Conservation (phyloP, 2,329 filamentous ascomycete genomes). For the Epichloe sibirici region DNA sequence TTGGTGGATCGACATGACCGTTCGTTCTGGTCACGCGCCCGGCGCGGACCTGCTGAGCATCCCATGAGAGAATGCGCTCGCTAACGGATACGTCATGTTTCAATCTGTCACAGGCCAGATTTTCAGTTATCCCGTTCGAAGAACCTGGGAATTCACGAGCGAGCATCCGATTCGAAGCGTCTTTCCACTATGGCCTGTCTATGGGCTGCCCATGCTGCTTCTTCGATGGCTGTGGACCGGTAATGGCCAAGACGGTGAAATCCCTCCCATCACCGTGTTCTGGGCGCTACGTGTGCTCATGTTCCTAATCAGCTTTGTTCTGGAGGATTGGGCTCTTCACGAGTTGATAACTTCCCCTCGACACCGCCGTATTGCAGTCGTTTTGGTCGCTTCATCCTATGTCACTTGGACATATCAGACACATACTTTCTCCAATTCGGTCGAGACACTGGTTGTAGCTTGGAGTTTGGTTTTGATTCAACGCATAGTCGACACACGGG, state of each 20-base stretch:
- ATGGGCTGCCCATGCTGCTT: conserved; percentile 86
- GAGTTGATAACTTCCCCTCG: conserved; percentile 75
- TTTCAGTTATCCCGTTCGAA: conserved; percentile 78
- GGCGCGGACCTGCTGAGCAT: neutral
- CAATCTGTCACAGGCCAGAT: conserved; percentile 55
- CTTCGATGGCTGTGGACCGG: conserved; percentile 88
- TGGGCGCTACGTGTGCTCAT: conserved; percentile 81
- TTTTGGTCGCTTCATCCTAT: conserved; percentile 89
- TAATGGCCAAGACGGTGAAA: conserved; percentile 61
- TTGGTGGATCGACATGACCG: neutral
- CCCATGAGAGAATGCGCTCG: neutral
- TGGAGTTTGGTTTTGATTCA: conserved; percentile 91
- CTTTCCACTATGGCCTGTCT: conserved; percentile 92
- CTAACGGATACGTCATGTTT: neutral
- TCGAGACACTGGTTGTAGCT: conserved; percentile 83
- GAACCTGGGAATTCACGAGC: conserved; percentile 94
- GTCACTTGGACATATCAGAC: conserved; percentile 98
- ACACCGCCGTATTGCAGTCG: conserved; percentile 58
- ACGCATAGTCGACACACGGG: conserved; percentile 69
- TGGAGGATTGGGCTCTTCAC: conserved; percentile 95
- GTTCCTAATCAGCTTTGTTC: conserved; percentile 89
- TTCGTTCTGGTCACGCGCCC: neutral
- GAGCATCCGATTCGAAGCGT: conserved; percentile 84
- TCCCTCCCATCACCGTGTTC: conserved; percentile 77
- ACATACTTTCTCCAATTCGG: conserved; percentile 95